Base-by-base conservation (phyloP, 176 grass and related monocot species). In the Paspalum notatum region DNA sequence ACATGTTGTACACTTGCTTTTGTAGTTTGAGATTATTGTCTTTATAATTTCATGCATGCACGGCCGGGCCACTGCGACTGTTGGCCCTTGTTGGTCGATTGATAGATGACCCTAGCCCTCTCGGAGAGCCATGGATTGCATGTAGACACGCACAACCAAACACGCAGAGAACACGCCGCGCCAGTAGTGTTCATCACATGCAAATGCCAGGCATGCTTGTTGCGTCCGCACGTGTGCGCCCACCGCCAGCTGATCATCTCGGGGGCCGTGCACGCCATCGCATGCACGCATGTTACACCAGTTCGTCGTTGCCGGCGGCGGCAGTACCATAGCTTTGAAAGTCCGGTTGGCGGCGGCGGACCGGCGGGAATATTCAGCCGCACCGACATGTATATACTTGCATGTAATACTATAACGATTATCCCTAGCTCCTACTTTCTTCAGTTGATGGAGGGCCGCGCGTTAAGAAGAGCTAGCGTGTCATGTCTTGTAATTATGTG, bases 281-380 rank as follows among this genome's bases (percentile, higher is more conserved):
- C 54, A 56, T 56, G 74, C 41, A 26, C 9, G 42, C 14, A 59
- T 9, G 7, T 47, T 49, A 54, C 16, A 27, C 21, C 73, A 21
- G 18, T 10, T 57, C 4, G 22, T 60, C 22, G 57, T 26, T 60
- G 22, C 45, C 24, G 6, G 0, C 14, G 14, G 54, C 15, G 17
- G 16, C 5, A 18, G 18, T 32, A 54, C 51, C 17, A 21, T 56
- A 56, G 53, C 20, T n/a, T n/a, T 56, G 4, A 56, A 56, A 10
- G 54, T 56, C 20, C 7, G 18, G 55, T 58, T n/a, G 55, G 58
- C 58, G 58, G 58, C 11, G 4, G 4, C 21, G 32, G 32, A 32
- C 32, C 58, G 0, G 7, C 9, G 73, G 40, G 55, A 60, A 76
- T 47, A 76, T 76, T 61, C 74, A 76, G 21, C 55, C 21, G 21